phyloP scores from a whole-genome alignment of 768 basidiomycete genomes.

The Rhodosporidiobolus sp. region DNA sequence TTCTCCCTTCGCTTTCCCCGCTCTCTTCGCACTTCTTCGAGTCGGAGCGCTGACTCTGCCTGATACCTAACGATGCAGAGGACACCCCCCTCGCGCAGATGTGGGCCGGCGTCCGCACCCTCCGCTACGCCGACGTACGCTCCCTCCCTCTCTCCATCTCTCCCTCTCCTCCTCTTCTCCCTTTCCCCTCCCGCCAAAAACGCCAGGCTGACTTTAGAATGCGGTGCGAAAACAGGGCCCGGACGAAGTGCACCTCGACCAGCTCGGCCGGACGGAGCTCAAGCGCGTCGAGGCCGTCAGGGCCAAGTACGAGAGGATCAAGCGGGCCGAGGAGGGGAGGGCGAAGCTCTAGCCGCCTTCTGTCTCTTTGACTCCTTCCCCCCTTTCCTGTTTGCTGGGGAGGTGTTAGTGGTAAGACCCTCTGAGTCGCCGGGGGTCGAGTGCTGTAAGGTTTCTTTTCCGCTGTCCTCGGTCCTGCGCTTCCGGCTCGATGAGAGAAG shows the following conservation, averaged over 20 bases:
- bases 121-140: slow-evolving; percentile 58
- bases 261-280: slow-evolving; percentile 85
- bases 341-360: not conserved
- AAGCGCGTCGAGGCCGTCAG: slow-evolving; percentile 65
- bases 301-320: slow-evolving; percentile 12
- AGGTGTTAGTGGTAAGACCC: too few relatives aligned
- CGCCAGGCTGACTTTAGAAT: slow-evolving; percentile 19
- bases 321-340: slow-evolving; percentile 8
- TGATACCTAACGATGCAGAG: too few relatives aligned
- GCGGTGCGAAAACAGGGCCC: slow-evolving; percentile 67
- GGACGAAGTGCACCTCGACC: slow-evolving; percentile 88
- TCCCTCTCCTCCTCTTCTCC: not conserved
- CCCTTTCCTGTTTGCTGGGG: too few relatives aligned
- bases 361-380: too few relatives aligned
- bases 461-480: too few relatives aligned
- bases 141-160: not conserved
- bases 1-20: not conserved
- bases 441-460: too few relatives aligned
- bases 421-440: too few relatives aligned
- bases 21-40: not conserved
- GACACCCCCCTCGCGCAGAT: slow-evolving; percentile 75
- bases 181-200: not conserved
- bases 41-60: too few relatives aligned
- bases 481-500: too few relatives aligned
- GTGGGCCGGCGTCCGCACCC: slow-evolving; percentile 77